phyloP scores from a whole-genome alignment of 257 asterid genomes.

The Coffea canephora region DNA sequence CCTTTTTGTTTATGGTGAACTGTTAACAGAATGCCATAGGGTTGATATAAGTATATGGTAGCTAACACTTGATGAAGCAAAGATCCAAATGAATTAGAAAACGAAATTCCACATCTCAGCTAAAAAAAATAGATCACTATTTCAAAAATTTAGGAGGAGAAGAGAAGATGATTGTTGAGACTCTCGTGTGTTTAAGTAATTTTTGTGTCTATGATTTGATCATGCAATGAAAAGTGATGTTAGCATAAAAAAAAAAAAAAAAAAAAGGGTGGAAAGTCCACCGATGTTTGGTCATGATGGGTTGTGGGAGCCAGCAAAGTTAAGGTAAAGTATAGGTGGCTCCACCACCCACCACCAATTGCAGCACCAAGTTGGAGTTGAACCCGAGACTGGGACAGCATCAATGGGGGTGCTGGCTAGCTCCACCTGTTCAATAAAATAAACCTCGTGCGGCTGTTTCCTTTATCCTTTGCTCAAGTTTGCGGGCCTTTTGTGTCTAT shows the following conservation, averaged over 20 bases:
- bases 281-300: background rate
- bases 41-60: background rate
- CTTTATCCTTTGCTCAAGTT: background rate
- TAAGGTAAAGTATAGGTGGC: background rate
- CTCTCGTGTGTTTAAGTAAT: background rate
- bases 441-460: background rate
- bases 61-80: background rate
- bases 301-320: slow-evolving; percentile 5
- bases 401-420: background rate
- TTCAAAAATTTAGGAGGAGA: too few species aligned
- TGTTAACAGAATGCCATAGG: background rate
- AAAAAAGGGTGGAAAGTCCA: background rate
- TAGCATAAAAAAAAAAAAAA: background rate
- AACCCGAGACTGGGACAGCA: background rate
- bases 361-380: background rate
- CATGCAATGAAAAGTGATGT: background rate
- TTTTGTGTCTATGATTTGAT: background rate
- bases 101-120: background rate
- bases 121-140: background rate
- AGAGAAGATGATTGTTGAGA: background rate
- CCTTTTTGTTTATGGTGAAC: too few species aligned
- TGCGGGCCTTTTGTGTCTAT: slow-evolving; percentile 1
- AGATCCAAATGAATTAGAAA: background rate
- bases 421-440: background rate
- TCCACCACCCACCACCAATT: background rate